These are phyloP conservation scores for Colletotrichum kahawae DNA, from an alignment of 2,329 filamentous ascomycete genomes.

Conservation along the genomic window DNA sequence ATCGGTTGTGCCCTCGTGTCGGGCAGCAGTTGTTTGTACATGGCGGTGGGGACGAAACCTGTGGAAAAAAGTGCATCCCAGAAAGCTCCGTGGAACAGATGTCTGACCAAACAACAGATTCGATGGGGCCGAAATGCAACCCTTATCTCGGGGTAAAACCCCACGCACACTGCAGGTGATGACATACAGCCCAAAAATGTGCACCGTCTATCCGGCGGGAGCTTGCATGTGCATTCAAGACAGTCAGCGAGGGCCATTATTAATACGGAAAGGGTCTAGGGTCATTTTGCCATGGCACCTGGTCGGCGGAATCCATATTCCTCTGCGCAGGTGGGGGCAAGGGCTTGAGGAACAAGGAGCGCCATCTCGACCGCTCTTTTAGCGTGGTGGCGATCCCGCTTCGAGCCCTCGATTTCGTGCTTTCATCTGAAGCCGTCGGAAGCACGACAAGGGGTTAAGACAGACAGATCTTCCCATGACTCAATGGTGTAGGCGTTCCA, in stretches of 20 bases:
- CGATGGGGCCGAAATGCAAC: not conserved
- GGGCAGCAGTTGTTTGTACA: not conserved
- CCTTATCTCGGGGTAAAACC: not conserved
- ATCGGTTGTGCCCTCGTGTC: not conserved
- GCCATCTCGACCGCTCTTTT: not conserved
- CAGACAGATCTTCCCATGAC: not conserved
- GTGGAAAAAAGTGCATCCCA: not conserved
- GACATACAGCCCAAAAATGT: slow-evolving; percentile 1
- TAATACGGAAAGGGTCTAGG: not conserved
- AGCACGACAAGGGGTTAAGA: slow-evolving; percentile 6
- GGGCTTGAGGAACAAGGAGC: not conserved
- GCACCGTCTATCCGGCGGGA: not conserved
- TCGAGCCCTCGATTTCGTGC: not conserved
- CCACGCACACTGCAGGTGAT: not conserved
- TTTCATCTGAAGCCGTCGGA: not conserved
- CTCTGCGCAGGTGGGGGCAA: not conserved
- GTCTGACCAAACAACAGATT: not conserved
- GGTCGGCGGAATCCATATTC: slow-evolving; percentile 14
- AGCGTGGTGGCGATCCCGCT: slow-evolving; percentile 6
- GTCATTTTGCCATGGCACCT: not conserved
- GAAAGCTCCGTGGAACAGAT: slow-evolving; percentile 7
- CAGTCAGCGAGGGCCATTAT: not conserved
- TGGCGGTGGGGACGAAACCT: not conserved
- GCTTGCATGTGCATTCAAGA: not conserved
- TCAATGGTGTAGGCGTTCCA: not conserved